These are phyloP conservation scores for Solanum pimpinellifolium DNA, from an alignment of 257 asterid genomes.

Conservation along the genomic window DNA sequence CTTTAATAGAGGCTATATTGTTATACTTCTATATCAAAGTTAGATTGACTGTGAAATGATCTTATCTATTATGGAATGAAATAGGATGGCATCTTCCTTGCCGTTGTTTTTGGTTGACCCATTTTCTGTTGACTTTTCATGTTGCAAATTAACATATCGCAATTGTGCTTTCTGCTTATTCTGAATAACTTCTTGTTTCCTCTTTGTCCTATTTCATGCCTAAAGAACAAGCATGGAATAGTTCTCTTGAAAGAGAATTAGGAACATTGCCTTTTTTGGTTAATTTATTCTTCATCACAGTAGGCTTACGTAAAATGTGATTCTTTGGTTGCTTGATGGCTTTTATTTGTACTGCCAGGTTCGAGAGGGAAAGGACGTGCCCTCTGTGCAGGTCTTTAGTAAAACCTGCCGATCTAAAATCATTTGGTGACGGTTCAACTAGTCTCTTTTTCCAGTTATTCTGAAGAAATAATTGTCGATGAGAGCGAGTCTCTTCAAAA, in stretches of 20 bases:
- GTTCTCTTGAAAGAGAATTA: neutral
- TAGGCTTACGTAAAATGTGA: too few species aligned
- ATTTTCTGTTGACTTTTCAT: neutral
- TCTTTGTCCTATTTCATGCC: neutral
- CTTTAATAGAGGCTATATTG: neutral
- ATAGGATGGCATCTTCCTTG: neutral
- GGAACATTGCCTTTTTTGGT: neutral
- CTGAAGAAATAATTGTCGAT: constrained; percentile 1
- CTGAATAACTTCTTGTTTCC: neutral
- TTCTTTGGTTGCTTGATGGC: neutral
- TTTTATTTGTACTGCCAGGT: constrained; percentile 32
- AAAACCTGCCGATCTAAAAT: constrained; percentile 61
- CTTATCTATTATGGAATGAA: neutral
- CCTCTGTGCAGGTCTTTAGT: constrained; percentile 80
- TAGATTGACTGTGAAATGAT: neutral
- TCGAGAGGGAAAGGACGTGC: constrained; percentile 84
- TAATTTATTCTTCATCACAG: too few species aligned
- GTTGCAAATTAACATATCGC: neutral
- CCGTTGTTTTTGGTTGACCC: neutral
- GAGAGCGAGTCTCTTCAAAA: constrained; percentile 18
- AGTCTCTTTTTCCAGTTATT: constrained; percentile 70
- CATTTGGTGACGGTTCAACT: constrained; percentile 68
- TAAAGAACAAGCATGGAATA: neutral
- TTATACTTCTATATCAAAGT: neutral
- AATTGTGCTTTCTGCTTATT: neutral